Percentiles rank a stretch among this genome's conserved stretches.
Conservation (phyloP, 2,329 filamentous ascomycete genomes). For the Thielaviopsis punctulata region DNA sequence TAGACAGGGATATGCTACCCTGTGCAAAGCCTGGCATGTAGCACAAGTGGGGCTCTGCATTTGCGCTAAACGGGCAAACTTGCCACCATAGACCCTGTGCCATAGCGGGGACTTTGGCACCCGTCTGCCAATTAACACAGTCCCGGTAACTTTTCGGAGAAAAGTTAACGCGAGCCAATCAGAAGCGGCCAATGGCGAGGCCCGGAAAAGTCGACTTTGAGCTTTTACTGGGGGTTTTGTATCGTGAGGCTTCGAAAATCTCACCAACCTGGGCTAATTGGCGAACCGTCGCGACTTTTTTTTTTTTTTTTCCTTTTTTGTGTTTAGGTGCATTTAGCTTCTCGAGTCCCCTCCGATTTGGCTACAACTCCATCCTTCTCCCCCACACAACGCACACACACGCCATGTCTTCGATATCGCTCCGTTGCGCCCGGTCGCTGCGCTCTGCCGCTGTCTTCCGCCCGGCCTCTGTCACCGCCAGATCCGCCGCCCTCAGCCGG, state of each 20-base stretch:
- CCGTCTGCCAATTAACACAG: neutral
- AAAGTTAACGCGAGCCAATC: conserved; percentile 7
- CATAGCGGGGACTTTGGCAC: conserved; percentile 4
- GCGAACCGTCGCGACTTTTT: neutral
- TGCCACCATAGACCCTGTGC: neutral
- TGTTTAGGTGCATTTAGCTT: neutral
- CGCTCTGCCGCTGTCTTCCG: conserved; percentile 29
- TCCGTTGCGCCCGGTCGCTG: conserved; percentile 13
- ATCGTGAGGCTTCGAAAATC: conserved; percentile 3
- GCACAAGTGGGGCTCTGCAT: neutral
- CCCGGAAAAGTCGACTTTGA: conserved; percentile 8
- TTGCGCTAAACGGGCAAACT: neutral
- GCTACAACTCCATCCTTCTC: neutral
- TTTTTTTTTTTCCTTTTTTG: neutral
- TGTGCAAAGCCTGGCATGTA: neutral
- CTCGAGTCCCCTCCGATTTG: neutral
- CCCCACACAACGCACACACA: neutral
- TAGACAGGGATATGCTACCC: neutral
- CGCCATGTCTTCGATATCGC: conserved; percentile 11
- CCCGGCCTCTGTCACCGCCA: conserved; percentile 30
- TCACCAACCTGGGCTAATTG: neutral
- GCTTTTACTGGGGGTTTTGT: conserved; percentile 1
- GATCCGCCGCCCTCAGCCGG: conserved; percentile 34
- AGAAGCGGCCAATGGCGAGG: conserved; percentile 4
- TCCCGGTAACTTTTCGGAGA: conserved; percentile 8